Evolutionary conservation across 768 basidiomycete species (phyloP).

Genomic region (Serendipita sp.): DNA sequence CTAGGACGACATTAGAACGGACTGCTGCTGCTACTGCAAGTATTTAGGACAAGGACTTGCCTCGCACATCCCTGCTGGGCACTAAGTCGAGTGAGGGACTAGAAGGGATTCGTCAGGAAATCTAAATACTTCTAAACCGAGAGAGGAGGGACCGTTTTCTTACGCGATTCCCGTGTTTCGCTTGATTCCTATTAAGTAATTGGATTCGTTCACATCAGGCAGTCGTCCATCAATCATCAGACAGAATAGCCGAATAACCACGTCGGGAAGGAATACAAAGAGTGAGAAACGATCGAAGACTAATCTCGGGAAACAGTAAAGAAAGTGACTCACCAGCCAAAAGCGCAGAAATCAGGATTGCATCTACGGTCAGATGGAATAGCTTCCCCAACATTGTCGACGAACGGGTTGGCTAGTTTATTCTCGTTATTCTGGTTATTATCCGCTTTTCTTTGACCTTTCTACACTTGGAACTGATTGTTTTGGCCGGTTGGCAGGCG

Average conservation of each 20-base stretch:
- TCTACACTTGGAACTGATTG: no score
- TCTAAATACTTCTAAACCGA: neutral
- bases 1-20: constrained; percentile 22
- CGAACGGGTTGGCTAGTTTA: neutral
- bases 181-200: constrained; percentile 26
- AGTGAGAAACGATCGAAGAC: no score
- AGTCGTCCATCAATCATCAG: neutral
- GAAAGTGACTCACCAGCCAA: constrained; percentile 39
- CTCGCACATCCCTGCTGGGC: constrained; percentile 76
- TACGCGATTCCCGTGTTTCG: constrained; percentile 78
- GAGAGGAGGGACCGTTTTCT: constrained; percentile 14
- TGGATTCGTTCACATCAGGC: neutral
- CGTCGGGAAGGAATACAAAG: no score
- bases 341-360: constrained; percentile 60
- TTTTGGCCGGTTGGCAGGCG: no score
- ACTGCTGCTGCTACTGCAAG: neutral
- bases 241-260: neutral
- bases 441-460: no score
- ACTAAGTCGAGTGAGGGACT: constrained; percentile 64
- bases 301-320: neutral
- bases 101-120: constrained; percentile 1
- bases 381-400: constrained; percentile 45
- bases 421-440: no score
- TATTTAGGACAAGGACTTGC: constrained; percentile 28
- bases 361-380: constrained; percentile 61